Percentiles rank a stretch among this genome's conserved stretches.
Conservation (phyloP, 768 basidiomycete genomes). For the Leccinum imitatum region DNA sequence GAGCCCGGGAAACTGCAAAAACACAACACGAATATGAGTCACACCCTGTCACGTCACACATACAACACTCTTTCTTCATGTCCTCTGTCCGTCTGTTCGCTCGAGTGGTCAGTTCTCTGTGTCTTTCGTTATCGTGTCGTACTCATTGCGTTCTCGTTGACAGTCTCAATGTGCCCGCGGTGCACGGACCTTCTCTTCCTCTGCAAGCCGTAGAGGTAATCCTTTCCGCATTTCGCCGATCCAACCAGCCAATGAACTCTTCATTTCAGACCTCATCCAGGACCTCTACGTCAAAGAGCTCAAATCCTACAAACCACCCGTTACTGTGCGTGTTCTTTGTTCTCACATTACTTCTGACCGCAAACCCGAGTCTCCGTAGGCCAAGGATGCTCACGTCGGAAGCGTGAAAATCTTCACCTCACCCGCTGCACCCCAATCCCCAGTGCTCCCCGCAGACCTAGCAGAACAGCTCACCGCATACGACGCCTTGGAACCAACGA, state of each 20-base stretch:
- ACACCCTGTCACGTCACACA: slow-evolving; percentile 44
- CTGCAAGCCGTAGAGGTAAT: slow-evolving; percentile 63
- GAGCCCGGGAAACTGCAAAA: background rate
- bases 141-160: slow-evolving; percentile 9
- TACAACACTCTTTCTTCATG: slow-evolving; percentile 51
- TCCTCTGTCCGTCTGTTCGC: slow-evolving; percentile 56
- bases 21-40: slow-evolving; percentile 24
- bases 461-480: slow-evolving; percentile 88
- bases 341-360: background rate
- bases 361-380: slow-evolving; percentile 42
- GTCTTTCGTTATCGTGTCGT: slow-evolving; percentile 2
- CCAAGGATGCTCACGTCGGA: slow-evolving; percentile 88
- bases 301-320: slow-evolving; percentile 7
- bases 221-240: slow-evolving; percentile 30
- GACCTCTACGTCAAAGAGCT: background rate
- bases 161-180: slow-evolving; percentile 48
- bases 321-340: slow-evolving; percentile 51
- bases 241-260: slow-evolving; percentile 12
- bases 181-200: slow-evolving; percentile 59
- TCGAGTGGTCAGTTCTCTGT: slow-evolving; percentile 40
- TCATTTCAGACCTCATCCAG: background rate
- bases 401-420: slow-evolving; percentile 78
- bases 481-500: slow-evolving; percentile 73
- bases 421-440: slow-evolving; percentile 73
- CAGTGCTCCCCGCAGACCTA: slow-evolving; percentile 77